phyloP scores from a whole-genome alignment of 2,329 filamentous ascomycete genomes.

The Triangularia verruculosa region DNA sequence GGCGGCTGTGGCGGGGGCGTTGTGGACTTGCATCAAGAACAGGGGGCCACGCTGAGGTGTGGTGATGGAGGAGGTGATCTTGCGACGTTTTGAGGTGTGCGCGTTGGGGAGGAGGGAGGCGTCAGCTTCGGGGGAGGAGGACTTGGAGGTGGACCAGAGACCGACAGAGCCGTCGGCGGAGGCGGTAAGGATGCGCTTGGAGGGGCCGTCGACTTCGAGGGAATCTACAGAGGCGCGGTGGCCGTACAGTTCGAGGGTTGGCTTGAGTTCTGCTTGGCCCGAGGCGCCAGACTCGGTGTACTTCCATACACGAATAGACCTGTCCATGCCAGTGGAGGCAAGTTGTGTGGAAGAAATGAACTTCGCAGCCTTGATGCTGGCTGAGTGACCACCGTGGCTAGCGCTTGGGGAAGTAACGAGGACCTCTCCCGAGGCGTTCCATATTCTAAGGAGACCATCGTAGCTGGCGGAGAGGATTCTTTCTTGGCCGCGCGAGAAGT shows the following conservation, averaged over 20 bases:
- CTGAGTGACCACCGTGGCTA: slow-evolving; percentile 68
- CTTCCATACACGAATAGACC: slow-evolving; percentile 86
- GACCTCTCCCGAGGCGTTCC: slow-evolving; percentile 85
- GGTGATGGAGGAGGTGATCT: slow-evolving; percentile 53
- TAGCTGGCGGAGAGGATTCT: slow-evolving; percentile 89
- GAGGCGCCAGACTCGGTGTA: slow-evolving; percentile 66
- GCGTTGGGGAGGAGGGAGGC: slow-evolving; percentile 65
- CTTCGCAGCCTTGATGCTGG: slow-evolving; percentile 75
- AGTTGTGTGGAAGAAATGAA: slow-evolving; percentile 78
- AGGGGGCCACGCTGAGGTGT: slow-evolving; percentile 72
- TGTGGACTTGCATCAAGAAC: slow-evolving; percentile 68
- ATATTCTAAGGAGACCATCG: slow-evolving; percentile 83
- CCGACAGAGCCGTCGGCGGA: slow-evolving; percentile 80
- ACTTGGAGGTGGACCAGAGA: slow-evolving; percentile 82
- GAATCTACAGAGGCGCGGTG: slow-evolving; percentile 73
- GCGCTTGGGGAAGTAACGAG: slow-evolving; percentile 70
- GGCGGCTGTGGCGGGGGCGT: slow-evolving; percentile 70
- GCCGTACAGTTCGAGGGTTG: slow-evolving; percentile 77
- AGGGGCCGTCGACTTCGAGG: slow-evolving; percentile 63
- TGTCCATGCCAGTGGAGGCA: slow-evolving; percentile 79
- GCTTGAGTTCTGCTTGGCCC: slow-evolving; percentile 61
- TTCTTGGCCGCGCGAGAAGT: slow-evolving; percentile 55
- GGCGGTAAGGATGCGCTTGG: slow-evolving; percentile 78
- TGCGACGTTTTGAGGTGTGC: slow-evolving; percentile 72
- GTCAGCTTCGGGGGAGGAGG: slow-evolving; percentile 71